Conservation (phyloP, 225 moss, liverwort and hornwort genomes). For the Rhytidiadelphus loreus region DNA sequence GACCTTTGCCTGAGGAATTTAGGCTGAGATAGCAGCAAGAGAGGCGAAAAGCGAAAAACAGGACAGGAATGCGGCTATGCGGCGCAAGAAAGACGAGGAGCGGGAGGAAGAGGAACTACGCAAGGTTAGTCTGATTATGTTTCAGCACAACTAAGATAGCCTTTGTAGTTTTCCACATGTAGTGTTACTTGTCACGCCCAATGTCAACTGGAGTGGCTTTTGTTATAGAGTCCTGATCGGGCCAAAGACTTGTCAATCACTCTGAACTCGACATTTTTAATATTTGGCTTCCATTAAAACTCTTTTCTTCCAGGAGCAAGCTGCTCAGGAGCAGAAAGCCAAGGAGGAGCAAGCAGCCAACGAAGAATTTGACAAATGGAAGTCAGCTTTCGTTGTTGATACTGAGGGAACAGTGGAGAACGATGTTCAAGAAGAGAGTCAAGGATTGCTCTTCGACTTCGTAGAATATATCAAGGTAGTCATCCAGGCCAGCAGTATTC, state of each 20-base stretch:
- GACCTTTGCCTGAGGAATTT: not conserved
- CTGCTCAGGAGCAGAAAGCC: conserved; percentile 41
- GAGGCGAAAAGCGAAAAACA: conserved; percentile 68
- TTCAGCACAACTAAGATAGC: not conserved
- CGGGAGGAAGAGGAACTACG: conserved; percentile 72
- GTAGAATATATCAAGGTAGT: conserved; percentile 63
- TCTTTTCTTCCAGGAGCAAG: conserved; percentile 58
- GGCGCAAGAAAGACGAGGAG: conserved; percentile 60
- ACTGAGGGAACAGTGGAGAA: conserved; percentile 80
- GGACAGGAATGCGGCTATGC: conserved; percentile 35
- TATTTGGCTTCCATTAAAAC: not conserved
- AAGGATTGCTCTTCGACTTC: conserved; percentile 72
- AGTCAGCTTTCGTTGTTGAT: conserved; percentile 71
- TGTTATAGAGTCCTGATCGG: not conserved
- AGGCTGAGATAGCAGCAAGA: conserved; percentile 81
- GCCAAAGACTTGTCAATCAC: not conserved
- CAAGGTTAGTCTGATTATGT: conserved; percentile 35
- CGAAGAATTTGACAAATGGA: conserved; percentile 89
- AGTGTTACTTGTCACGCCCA: not conserved
- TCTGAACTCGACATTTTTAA: not conserved
- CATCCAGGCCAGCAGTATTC: not conserved
- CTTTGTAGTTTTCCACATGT: not conserved
- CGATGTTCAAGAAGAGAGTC: conserved; percentile 64
- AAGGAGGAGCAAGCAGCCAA: conserved; percentile 71
- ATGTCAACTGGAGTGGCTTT: not conserved